phyloP scores from a whole-genome alignment of 208 protist genomes.

The Leishmania braziliensis region DNA sequence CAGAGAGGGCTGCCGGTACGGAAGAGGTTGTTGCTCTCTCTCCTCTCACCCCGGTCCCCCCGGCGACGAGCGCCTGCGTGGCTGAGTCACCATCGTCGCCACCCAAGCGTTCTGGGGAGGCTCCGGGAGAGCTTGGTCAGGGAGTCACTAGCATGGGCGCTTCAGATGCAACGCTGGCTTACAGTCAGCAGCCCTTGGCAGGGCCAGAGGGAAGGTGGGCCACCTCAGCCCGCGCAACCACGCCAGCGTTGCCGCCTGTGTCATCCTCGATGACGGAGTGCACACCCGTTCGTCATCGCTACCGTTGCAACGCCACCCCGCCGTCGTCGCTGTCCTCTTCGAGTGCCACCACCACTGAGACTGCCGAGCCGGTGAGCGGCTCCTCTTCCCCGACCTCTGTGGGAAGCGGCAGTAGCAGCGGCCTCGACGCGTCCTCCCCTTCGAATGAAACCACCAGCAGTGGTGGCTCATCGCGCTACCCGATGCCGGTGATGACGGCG shows the following conservation, averaged over 20 bases:
- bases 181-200: neutral
- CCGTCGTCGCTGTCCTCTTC: neutral
- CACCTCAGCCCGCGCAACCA: neutral
- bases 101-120: neutral
- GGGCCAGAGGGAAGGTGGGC: neutral
- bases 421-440: neutral
- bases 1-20: neutral
- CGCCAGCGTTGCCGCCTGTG: neutral
- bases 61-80: neutral
- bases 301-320: neutral
- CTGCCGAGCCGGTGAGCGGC: conserved; percentile 13
- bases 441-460: neutral
- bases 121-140: neutral
- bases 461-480: neutral
- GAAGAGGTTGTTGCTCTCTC: conserved; percentile 19
- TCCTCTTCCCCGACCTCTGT: conserved; percentile 12
- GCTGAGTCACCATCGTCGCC: neutral
- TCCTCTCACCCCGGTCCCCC: conserved; percentile 16
- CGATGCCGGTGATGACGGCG: conserved; percentile 65
- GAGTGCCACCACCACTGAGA: neutral
- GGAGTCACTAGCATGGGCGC: neutral
- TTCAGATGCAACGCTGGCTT: neutral
- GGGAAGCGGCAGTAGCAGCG: conserved; percentile 13
- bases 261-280: neutral
- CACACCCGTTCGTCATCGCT: neutral